These are phyloP conservation scores for Aspergillus amoenus DNA, from an alignment of 2,329 filamentous ascomycete genomes.

Conservation along the genomic window DNA sequence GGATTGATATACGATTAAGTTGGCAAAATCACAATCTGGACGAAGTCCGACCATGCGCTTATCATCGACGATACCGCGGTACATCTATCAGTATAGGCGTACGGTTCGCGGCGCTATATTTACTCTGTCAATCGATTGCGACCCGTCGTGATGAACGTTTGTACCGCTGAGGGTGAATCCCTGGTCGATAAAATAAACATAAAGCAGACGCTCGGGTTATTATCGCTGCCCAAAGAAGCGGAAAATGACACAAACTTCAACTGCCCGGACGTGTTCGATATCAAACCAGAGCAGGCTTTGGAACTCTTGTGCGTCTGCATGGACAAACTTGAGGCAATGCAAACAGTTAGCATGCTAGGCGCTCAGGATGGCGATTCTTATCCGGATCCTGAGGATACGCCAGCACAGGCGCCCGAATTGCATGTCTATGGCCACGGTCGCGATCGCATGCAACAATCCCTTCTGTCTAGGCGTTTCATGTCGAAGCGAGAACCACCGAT, in stretches of 20 bases:
- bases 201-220: not conserved
- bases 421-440: slow-evolving; percentile 58
- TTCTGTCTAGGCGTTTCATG: slow-evolving; percentile 90
- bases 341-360: slow-evolving; percentile 61
- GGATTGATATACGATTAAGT: not conserved
- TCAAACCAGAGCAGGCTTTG: slow-evolving; percentile 72
- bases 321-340: slow-evolving; percentile 47
- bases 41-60: slow-evolving; percentile 35
- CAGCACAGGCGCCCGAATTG: slow-evolving; percentile 31
- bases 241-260: not conserved
- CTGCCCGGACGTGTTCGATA: slow-evolving; percentile 56
- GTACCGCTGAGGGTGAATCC: slow-evolving; percentile 1
- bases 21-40: slow-evolving; percentile 5
- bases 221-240: not conserved
- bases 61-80: slow-evolving; percentile 24
- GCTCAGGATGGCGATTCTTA: slow-evolving; percentile 8
- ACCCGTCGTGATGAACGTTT: slow-evolving; percentile 24
- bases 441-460: slow-evolving; percentile 74
- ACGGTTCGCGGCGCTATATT: slow-evolving; percentile 15
- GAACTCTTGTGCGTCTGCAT: slow-evolving; percentile 73
- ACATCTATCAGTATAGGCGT: slow-evolving; percentile 29
- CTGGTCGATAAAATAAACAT: not conserved
- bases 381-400: slow-evolving; percentile 33
- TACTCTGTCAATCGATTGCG: slow-evolving; percentile 8
- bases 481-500: slow-evolving; percentile 84